phyloP scores from a whole-genome alignment of 768 basidiomycete genomes.

The Mycena galericulata region DNA sequence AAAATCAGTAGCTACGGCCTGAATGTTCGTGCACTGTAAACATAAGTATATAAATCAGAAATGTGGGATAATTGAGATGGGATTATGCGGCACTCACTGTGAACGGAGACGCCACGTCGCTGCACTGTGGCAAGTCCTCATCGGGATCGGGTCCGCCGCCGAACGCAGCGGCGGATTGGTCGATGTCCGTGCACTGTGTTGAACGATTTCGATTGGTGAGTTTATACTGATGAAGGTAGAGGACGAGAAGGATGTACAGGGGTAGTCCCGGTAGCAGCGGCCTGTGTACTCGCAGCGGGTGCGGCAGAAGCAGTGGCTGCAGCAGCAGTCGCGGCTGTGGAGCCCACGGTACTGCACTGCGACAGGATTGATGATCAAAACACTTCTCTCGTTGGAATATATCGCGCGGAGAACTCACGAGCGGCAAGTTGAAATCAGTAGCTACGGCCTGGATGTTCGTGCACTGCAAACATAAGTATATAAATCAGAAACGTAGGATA shows the following conservation, averaged over 20 bases:
- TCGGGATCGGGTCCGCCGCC: background rate
- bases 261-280: background rate
- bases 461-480: background rate
- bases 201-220: background rate
- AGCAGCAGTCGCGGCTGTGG: background rate
- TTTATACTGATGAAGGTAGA: conserved; percentile 5
- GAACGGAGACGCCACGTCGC: background rate
- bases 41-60: background rate
- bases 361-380: background rate
- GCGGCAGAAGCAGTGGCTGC: background rate
- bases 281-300: conserved; percentile 4
- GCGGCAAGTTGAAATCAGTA: conserved; percentile 2
- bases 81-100: background rate
- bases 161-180: background rate
- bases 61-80: background rate
- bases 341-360: conserved; percentile 1
- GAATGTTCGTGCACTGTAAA: background rate
- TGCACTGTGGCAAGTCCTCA: background rate
- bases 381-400: background rate
- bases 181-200: background rate
- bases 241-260: background rate
- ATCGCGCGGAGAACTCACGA: conserved; percentile 2
- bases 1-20: background rate
- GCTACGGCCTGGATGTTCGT: conserved; percentile 9
- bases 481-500: background rate